Evolutionary conservation across 2,329 filamentous ascomycete species (phyloP).

Genomic region (Elsinoe ampelina): DNA sequence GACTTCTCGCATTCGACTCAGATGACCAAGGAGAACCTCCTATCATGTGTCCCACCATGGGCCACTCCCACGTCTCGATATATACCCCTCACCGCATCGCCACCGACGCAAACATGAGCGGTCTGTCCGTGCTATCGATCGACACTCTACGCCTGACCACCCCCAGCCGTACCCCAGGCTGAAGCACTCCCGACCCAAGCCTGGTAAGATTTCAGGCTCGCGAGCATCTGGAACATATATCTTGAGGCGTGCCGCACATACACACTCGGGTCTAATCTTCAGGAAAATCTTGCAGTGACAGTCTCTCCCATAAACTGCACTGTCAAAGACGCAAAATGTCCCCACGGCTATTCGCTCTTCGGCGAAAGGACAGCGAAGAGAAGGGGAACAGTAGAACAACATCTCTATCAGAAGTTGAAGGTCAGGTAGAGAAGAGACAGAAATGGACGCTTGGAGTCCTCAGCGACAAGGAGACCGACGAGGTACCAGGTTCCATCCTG

Average conservation of each 20-base stretch:
- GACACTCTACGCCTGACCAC: neutral
- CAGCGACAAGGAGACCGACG: conserved; percentile 69
- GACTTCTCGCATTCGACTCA: neutral
- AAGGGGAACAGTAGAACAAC: neutral
- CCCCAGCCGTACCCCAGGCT: neutral
- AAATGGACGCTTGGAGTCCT: conserved; percentile 69
- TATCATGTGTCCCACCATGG: neutral
- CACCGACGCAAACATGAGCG: too few relatives aligned
- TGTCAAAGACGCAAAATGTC: too few relatives aligned
- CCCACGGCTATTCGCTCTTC: neutral
- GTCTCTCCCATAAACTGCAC: too few relatives aligned
- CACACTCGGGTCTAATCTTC: too few relatives aligned
- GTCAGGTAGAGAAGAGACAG: conserved; percentile 4
- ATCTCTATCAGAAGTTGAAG: neutral
- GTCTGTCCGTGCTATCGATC: neutral
- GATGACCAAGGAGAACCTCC: neutral
- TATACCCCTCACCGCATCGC: neutral
- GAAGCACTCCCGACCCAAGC: neutral
- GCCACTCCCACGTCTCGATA: neutral
- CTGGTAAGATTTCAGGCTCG: neutral
- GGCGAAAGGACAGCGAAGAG: neutral
- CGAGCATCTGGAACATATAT: too few relatives aligned
- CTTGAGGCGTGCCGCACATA: too few relatives aligned
- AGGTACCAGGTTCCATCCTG: conserved; percentile 67
- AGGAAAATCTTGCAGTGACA: too few relatives aligned